Base-by-base conservation (phyloP, 2,329 filamentous ascomycete species). In the Colletotrichum sp. region DNA sequence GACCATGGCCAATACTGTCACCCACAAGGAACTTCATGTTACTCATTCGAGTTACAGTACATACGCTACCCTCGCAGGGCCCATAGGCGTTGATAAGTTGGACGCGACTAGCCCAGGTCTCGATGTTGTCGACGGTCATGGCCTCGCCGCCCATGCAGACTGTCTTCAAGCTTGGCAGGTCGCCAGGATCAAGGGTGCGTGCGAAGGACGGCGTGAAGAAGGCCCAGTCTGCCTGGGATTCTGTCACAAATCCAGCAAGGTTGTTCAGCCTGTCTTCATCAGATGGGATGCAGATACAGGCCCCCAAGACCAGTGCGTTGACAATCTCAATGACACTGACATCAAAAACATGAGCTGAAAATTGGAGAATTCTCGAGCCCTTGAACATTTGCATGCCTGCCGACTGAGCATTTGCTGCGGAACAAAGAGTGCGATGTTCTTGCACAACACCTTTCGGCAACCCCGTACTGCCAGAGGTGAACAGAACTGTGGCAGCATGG, bases 391-490 rank as follows among this genome's bases (percentile, higher is more conserved):
- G 39, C 71, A 75, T 67, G 13, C 55, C 59, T 6, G 7, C 34
- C 4, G 70, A 55, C 9, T 72, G 69, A 16, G 73, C 70, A 57
- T n/a, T 43, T 4, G 67, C 76, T 16, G 80, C 80, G 2, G 81
- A 80, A 64, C 78, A 78, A 28, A 82, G 75, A 2, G 78, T 75
- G 32, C 48, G 69, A 67, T 84, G 82, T 68, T 80, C 78, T 59
- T 83, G 78, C 32, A 89, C 84, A 18, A 89, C 87, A 30, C 89
- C 89, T 80, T 90, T 90, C 1, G 92, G 89, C 34, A 82, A 81
- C 12, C 89, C 89, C 1, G 89, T 90, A 36, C 87, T 90, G 9
- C 89, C 89, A 9, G 88, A 90, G 21, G 89, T 90, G 79, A 90
- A 90, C 79, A 90, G 88, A 78, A 89, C 86, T 43, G 82, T 83